Evolutionary conservation across 768 basidiomycete species (phyloP).

Genomic region (Lactarius akahatsu): DNA sequence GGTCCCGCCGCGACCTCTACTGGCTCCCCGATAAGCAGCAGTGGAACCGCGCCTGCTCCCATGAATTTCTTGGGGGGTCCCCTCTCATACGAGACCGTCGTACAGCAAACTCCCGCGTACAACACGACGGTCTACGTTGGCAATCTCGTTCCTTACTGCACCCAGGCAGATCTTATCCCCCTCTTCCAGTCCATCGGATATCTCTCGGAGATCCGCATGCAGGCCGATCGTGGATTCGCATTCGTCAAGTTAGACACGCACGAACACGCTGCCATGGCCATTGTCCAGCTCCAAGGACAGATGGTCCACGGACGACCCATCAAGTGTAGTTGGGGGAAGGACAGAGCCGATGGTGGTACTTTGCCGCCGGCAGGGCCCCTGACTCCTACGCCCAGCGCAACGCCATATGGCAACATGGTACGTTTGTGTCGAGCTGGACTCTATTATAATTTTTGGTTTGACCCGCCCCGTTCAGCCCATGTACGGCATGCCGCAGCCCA

Average conservation of each 20-base stretch:
- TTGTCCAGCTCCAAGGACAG: slow-evolving; percentile 94
- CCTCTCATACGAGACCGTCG: slow-evolving; percentile 89
- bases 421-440: slow-evolving; percentile 32
- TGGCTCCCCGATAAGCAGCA: slow-evolving; percentile 32
- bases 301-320: slow-evolving; percentile 96
- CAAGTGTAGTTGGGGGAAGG: slow-evolving; percentile 99
- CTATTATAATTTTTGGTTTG: not conserved
- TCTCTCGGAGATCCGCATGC: slow-evolving; percentile 98
- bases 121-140: slow-evolving; percentile 98
- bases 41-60: slow-evolving; percentile 74
- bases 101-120: slow-evolving; percentile 88
- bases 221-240: slow-evolving; percentile 97
- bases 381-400: slow-evolving; percentile 56
- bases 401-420: slow-evolving; percentile 83
- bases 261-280: slow-evolving; percentile 97
- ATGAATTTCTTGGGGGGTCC: slow-evolving; percentile 90
- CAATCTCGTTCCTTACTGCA: slow-evolving; percentile 95
- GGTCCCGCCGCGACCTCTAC: slow-evolving; percentile 29
- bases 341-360: slow-evolving; percentile 72
- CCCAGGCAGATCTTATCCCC: slow-evolving; percentile 96
- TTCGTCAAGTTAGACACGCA: slow-evolving; percentile 99
- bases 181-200: slow-evolving; percentile 99
- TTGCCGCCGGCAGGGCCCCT: slow-evolving; percentile 52
- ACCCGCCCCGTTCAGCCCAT: slow-evolving; percentile 56
- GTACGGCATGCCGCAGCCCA: slow-evolving; percentile 88